Conservation (phyloP, 2,329 filamentous ascomycete species). For the Cladosporium sp. region DNA sequence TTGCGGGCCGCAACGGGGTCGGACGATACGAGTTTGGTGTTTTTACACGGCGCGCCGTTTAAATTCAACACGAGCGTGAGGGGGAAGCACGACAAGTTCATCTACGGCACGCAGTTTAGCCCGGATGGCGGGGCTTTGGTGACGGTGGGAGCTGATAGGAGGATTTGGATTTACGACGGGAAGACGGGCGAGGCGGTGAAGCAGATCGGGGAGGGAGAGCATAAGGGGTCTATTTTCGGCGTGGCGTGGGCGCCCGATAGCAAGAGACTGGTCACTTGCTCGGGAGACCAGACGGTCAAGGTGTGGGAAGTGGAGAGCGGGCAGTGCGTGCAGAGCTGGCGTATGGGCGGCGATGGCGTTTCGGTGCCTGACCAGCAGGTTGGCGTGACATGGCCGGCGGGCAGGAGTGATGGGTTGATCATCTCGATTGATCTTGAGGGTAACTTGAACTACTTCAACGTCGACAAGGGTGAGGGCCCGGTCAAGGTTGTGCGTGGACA, state of each 20-base stretch:
- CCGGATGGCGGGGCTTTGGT: conserved; percentile 79
- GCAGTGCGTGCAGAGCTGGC: conserved; percentile 76
- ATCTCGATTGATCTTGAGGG: conserved; percentile 87
- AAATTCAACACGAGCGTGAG: conserved; percentile 85
- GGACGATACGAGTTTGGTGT: conserved; percentile 85
- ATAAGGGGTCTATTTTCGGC: conserved; percentile 89
- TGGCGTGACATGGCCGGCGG: conserved; percentile 84
- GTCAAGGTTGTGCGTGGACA: conserved; percentile 76
- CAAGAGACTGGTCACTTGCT: conserved; percentile 81
- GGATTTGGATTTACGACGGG: conserved; percentile 92
- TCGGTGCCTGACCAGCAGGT: conserved; percentile 85
- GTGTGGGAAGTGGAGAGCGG: conserved; percentile 87
- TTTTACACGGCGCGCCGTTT: conserved; percentile 91
- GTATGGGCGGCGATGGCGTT: conserved; percentile 70
- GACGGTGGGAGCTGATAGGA: conserved; percentile 87
- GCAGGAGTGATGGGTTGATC: conserved; percentile 77
- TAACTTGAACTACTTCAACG: conserved; percentile 81
- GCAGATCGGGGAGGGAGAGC: conserved; percentile 75
- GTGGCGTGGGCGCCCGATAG: conserved; percentile 88
- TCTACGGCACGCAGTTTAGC: conserved; percentile 83
- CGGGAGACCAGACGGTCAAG: conserved; percentile 90
- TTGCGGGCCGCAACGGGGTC: conserved; percentile 85
- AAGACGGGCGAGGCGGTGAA: conserved; percentile 83
- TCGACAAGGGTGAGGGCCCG: conserved; percentile 67
- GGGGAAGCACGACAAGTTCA: conserved; percentile 79